A percentile compares a stretch with the other conserved stretches of the same genome.
Conservation (phyloP, 2,329 filamentous ascomycete genomes). For the Aspergillus quadricinctus region DNA sequence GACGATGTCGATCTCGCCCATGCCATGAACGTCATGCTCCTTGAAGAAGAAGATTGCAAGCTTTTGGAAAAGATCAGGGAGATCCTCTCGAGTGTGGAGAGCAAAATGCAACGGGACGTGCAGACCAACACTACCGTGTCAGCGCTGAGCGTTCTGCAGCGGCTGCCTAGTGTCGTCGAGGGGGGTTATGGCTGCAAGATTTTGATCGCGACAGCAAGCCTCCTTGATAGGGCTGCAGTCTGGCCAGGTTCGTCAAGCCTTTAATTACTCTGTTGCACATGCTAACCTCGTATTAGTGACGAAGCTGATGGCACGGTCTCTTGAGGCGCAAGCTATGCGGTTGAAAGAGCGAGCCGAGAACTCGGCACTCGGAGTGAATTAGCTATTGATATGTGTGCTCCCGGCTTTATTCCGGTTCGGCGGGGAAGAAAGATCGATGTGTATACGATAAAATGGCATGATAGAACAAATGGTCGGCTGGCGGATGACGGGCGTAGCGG, state of each 20-base stretch:
- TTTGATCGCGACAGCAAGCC: constrained; percentile 75
- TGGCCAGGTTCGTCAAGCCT: constrained; percentile 71
- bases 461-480: background rate
- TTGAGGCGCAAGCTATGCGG: constrained; percentile 60
- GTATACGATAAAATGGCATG: background rate
- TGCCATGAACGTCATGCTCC: constrained; percentile 80
- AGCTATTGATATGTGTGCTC: background rate
- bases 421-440: background rate
- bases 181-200: constrained; percentile 82
- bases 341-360: constrained; percentile 51
- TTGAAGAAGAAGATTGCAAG: constrained; percentile 88
- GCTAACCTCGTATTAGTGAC: constrained; percentile 49
- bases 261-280: constrained; percentile 1
- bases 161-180: constrained; percentile 56
- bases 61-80: constrained; percentile 77
- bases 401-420: background rate
- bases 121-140: constrained; percentile 52
- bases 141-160: constrained; percentile 47
- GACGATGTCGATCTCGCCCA: constrained; percentile 74
- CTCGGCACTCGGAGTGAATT: background rate
- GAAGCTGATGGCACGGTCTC: constrained; percentile 63
- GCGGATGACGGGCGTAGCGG: background rate
- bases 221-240: constrained; percentile 82
- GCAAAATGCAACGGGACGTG: constrained; percentile 66
- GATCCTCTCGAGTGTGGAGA: constrained; percentile 70